These are phyloP conservation scores for Sporobolomyces phaffii DNA, from an alignment of 768 basidiomycete species.

Conservation along the genomic window DNA sequence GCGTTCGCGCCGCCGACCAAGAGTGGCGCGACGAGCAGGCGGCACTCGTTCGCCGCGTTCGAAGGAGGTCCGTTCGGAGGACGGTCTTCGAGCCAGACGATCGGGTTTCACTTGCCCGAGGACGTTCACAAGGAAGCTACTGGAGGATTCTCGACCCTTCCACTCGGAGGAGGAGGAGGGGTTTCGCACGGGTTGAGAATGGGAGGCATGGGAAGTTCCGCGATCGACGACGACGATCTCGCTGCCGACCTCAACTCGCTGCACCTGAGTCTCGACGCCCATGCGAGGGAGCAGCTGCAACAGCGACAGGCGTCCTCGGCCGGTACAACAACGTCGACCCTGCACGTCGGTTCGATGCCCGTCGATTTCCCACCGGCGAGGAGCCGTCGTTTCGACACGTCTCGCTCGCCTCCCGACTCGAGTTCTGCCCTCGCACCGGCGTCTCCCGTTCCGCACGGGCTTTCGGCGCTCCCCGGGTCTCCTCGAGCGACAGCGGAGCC, in stretches of 20 bases:
- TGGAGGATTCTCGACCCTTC: conserved; percentile 8
- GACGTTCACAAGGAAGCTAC: not conserved
- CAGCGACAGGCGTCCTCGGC: not conserved
- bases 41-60: conserved; percentile 42
- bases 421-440: not conserved
- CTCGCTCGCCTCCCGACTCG: conserved; percentile 15
- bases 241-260: conserved; percentile 42
- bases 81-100: conserved; percentile 6
- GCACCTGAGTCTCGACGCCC: conserved; percentile 42
- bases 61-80: conserved; percentile 24
- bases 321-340: not conserved
- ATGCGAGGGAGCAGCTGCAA: conserved; percentile 20
- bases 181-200: conserved; percentile 7
- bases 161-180: too few relatives aligned
- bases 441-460: not conserved
- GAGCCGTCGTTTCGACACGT: conserved; percentile 15
- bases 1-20: conserved; percentile 39
- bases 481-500: conserved; percentile 27
- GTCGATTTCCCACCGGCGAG: conserved; percentile 27
- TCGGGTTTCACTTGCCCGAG: conserved; percentile 40
- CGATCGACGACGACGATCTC: conserved; percentile 42
- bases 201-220: conserved; percentile 21
- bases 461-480: not conserved
- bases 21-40: conserved; percentile 40
- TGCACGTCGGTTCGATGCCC: conserved; percentile 34